Evolutionary conservation across 306 rosid species (phyloP).

Genomic region (Begonia fuchsioides): DNA sequence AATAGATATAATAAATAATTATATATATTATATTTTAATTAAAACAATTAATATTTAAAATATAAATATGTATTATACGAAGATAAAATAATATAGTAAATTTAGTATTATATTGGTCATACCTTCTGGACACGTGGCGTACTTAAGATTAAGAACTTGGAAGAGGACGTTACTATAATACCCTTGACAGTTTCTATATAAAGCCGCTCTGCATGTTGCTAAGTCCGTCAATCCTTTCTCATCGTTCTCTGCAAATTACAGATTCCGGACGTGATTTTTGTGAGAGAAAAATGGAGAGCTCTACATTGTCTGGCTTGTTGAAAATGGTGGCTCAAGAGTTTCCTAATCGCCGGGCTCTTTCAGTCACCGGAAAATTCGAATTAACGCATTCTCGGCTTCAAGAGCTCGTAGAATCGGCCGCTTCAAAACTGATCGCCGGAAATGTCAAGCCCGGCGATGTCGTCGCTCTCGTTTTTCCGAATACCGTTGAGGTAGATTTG

Average conservation of each 20-base stretch:
- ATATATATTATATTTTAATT: no score
- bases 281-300: conserved; percentile 12
- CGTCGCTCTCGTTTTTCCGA: conserved; percentile 50
- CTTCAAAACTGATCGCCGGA: conserved; percentile 18
- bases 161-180: not conserved
- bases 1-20: no score
- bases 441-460: conserved; percentile 41
- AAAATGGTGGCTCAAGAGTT: conserved; percentile 15
- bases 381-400: conserved; percentile 30
- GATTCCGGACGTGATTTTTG: not conserved
- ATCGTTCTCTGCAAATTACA: not conserved
- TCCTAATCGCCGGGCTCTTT: conserved; percentile 33
- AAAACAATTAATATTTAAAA: no score
- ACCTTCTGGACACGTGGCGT: no score
- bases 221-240: not conserved
- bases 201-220: not conserved
- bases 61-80: no score
- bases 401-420: conserved; percentile 30
- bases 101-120: no score
- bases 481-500: conserved; percentile 35
- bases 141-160: not conserved
- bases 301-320: conserved; percentile 32
- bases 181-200: not conserved
- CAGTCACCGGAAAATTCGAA: conserved; percentile 32
- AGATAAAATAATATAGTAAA: no score